These are phyloP conservation scores for Malus domestica DNA, from an alignment of 306 rosid genomes.

Conservation along the genomic window ASM211411v1 NC_041800.1:6511001-6511500, in stretches of 20 bases:
- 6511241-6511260: not conserved
- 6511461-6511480: not conserved
- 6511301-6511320: not conserved
- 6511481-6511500: too few relatives aligned
- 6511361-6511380: not conserved
- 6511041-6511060: not conserved
- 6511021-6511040: too few relatives aligned
- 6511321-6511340: not conserved
- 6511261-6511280: not conserved
- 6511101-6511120: not conserved
- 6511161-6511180: too few relatives aligned
- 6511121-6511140: not conserved
- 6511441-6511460: not conserved
- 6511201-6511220: constrained; percentile 1
- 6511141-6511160: too few relatives aligned
- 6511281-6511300: not conserved
- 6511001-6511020: too few relatives aligned
- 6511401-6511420: not conserved
- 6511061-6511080: not conserved
- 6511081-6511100: not conserved
- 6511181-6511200: not conserved
- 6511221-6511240: not conserved
- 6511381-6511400: not conserved
- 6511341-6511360: too few relatives aligned
- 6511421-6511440: not conserved